Percentiles rank a stretch among this genome's conserved stretches.
These are phyloP conservation scores for Henningerozyma blattae DNA, from an alignment of 805 yeast genomes.

Conservation along the genomic window DNA sequence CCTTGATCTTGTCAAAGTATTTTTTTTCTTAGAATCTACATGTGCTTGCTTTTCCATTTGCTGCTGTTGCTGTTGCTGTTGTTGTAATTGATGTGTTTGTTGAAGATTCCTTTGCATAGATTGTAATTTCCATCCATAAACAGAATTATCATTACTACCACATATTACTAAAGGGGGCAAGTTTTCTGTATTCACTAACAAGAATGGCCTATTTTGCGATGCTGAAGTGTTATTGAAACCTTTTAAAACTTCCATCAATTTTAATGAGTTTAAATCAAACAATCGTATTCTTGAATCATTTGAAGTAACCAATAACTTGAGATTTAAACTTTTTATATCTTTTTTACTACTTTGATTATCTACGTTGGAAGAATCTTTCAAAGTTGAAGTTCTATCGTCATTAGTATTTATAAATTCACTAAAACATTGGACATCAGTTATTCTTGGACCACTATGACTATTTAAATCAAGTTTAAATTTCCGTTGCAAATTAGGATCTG, in stretches of 20 bases:
- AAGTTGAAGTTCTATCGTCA: not conserved
- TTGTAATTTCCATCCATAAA: conserved; percentile 63
- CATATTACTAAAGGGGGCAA: conserved; percentile 38
- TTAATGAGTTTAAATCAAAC: conserved; percentile 40
- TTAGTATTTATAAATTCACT: too few species aligned
- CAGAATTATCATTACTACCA: conserved; percentile 84
- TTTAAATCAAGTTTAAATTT: conserved; percentile 1
- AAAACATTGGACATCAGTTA: conserved; percentile 63
- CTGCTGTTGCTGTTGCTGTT: not conserved
- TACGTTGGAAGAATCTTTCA: not conserved
- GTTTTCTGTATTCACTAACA: conserved; percentile 5
- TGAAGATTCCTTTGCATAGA: conserved; percentile 2
- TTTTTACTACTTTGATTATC: too few species aligned
- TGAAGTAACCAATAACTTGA: conserved; percentile 50
- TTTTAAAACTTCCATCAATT: conserved; percentile 55
- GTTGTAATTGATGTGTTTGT: not conserved
- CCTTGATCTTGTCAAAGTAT: conserved; percentile 1
- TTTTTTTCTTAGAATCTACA: conserved; percentile 1
- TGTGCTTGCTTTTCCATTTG: conserved; percentile 2
- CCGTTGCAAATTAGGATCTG: too few species aligned
- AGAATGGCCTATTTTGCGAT: conserved; percentile 58
- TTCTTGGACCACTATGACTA: conserved; percentile 36
- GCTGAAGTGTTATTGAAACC: conserved; percentile 61
- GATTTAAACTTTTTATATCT: conserved; percentile 17
- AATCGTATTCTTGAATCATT: conserved; percentile 73